Evolutionary conservation across 352 stramenopile genomes (phyloP), one percentile per base, ranked within the genome.

Genomic region (Phytopythium boreale): DNA sequence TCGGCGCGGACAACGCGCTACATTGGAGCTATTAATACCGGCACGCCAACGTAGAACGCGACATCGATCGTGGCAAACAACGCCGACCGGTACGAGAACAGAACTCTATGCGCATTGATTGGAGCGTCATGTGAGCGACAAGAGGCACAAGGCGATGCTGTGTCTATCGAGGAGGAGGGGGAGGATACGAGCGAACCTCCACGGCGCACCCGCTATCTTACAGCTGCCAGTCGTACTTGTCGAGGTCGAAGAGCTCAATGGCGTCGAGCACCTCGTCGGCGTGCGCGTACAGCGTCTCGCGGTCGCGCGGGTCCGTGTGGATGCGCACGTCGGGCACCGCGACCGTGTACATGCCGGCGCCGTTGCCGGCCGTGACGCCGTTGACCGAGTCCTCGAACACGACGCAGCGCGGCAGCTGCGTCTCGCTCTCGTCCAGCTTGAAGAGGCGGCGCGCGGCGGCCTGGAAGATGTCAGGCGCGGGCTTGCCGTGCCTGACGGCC

Each of bases 361-460:
- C 71, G 19, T 89, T 89, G 0, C 77, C 84, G 6, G 84, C 84
- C 27, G 72, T 74, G 22, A 91, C 82, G 26, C 86, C 86, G 34
- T 83, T 77, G 19, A 87, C 68, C 37, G 86, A 92, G 72, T 94
- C 86, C 55, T 94, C 86, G 56, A 93, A 90, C 58, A 92, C 80
- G 59, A 92, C 67, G 61, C 77, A 92, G 44, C 70, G 67, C n/a
- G 77, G 72, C n/a, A 53, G 22, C 37, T 69, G 68, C 34, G 73
- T 63, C 34, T 75, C 63, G 27, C 68, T 71, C 36, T 82, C 67
- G 29, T 71, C 65, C 4, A 78, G 59, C 43, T 73, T 67, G 56
- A 87, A 77, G 22, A 93, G 69, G 8, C 84, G 74, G 60, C 82
- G 70, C 12, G 72, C 82, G 3, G 87, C 84, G 7, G 74, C 78